Base-by-base conservation (phyloP, 805 yeast genomes). In the Kuraishia borneana region DNA sequence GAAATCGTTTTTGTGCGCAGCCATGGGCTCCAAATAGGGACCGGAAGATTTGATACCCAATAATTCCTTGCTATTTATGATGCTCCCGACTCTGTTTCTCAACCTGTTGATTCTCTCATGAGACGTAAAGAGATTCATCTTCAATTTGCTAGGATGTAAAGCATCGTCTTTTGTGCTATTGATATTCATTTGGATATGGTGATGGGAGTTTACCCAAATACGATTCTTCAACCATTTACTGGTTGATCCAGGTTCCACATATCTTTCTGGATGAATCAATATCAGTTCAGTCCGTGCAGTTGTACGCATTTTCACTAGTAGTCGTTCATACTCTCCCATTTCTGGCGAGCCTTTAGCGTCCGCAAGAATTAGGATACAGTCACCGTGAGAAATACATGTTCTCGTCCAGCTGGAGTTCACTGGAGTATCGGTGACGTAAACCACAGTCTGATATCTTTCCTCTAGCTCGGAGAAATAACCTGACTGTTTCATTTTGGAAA, bases 361-460 rank as follows among this genome's bases (percentile, higher is more conserved):
- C 0, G 96, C 96, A 12, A 92, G 55, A 13, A 92, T 60, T 21
- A 92, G 60, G n/a, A 89, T 75, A 60, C 96, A 88, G 54, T 89
- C 97, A 13, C 95, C 97, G 54, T 89, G 96, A 6, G 88, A 76
- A 27, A 89, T 81, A 53, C 97, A 92, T 0, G 96, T 84, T 6
- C 74, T 68, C 0, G 96, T 84, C 98, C 98, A 89, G 14, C 76
- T 68, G 0, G 96, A 82, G 43, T 75, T 76, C 2, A 81, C 74
- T 1, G 82, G 68, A 0, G 96, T 76, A 47, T 92, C 97, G 18
- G 92, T 88, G 9, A 89, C 76, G 48, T 89, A 92, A 2, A 89
- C 73, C 3, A 92, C 81, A n/a, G 85, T 80, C 43, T 89, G 84
- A 51, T 78, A 83, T 41, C 73, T 70, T 46, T 88, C 96, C 61